Conservation (phyloP, 2,329 filamentous ascomycete genomes). For the Colletotrichum shisoi region DNA sequence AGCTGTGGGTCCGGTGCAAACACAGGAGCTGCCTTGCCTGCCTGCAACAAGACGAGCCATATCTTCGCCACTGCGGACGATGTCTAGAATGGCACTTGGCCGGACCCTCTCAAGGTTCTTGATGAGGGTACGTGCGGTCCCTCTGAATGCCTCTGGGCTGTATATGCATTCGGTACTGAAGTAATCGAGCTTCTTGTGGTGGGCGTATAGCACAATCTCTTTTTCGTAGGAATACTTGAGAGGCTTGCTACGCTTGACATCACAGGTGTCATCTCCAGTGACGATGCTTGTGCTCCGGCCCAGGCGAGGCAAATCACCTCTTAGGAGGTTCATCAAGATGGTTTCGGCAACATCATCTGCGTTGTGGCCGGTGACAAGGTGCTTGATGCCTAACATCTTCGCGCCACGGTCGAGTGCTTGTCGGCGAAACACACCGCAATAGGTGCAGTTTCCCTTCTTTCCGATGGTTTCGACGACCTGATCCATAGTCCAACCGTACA, state of each 20-base stretch:
- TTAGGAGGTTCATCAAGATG: constrained; percentile 93
- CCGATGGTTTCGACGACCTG: constrained; percentile 95
- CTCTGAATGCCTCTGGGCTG: constrained; percentile 94
- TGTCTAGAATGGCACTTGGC: constrained; percentile 92
- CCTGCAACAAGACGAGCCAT: constrained; percentile 87
- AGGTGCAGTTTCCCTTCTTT: constrained; percentile 99
- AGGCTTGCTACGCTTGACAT: constrained; percentile 94
- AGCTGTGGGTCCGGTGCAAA: constrained; percentile 49
- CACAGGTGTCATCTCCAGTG: constrained; percentile 77
- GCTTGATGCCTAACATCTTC: constrained; percentile 83
- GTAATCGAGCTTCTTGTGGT: constrained; percentile 96
- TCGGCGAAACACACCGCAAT: constrained; percentile 93
- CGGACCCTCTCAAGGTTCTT: constrained; percentile 94
- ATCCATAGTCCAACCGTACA: constrained; percentile 99
- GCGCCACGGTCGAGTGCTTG: constrained; percentile 94
- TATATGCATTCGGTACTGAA: constrained; percentile 99
- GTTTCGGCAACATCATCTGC: constrained; percentile 98
- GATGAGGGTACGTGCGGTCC: constrained; percentile 88
- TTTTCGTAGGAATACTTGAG: constrained; percentile 99
- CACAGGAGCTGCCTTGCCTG: constrained; percentile 58
- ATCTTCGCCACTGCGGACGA: constrained; percentile 93
- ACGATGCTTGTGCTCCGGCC: constrained; percentile 91
- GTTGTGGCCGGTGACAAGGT: constrained; percentile 97
- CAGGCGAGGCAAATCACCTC: constrained; percentile 86
- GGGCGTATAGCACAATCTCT: constrained; percentile 96